Evolutionary conservation across 2,329 filamentous ascomycete species (phyloP).

Genomic region (Monilinia polystroma): DNA sequence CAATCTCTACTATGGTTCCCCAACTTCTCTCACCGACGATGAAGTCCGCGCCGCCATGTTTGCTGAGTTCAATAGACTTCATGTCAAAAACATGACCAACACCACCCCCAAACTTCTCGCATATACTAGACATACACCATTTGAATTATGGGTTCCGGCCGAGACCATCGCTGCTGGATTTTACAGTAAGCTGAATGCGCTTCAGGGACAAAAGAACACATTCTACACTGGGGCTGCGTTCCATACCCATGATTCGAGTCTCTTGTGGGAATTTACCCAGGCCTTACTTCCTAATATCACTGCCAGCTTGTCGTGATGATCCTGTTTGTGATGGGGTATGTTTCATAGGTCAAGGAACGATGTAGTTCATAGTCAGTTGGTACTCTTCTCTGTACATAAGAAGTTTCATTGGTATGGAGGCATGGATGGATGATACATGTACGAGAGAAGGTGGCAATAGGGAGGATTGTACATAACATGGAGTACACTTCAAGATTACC

Average conservation of each 20-base stretch:
- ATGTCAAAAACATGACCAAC: slow-evolving; percentile 20
- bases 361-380: no score
- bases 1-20: slow-evolving; percentile 26
- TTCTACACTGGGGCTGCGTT: slow-evolving; percentile 48
- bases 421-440: no score
- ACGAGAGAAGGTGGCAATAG: no score
- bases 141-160: slow-evolving; percentile 34
- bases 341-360: no score
- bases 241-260: slow-evolving; percentile 38
- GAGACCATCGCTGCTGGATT: slow-evolving; percentile 44
- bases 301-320: slow-evolving; percentile 15
- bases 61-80: slow-evolving; percentile 21
- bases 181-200: slow-evolving; percentile 43
- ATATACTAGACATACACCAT: slow-evolving; percentile 31
- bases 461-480: no score
- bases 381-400: no score
- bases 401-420: no score
- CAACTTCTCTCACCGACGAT: slow-evolving; percentile 22
- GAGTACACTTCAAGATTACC: no score
- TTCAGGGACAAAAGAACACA: slow-evolving; percentile 48
- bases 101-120: slow-evolving; percentile 26
- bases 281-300: slow-evolving; percentile 28
- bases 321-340: no score
- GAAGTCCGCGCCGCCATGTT: slow-evolving; percentile 29
- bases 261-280: slow-evolving; percentile 40